Evolutionary conservation across 306 rosid species (phyloP), one percentile per base, ranked within the genome.

Genomic region (Trifolium subterraneum): DNA sequence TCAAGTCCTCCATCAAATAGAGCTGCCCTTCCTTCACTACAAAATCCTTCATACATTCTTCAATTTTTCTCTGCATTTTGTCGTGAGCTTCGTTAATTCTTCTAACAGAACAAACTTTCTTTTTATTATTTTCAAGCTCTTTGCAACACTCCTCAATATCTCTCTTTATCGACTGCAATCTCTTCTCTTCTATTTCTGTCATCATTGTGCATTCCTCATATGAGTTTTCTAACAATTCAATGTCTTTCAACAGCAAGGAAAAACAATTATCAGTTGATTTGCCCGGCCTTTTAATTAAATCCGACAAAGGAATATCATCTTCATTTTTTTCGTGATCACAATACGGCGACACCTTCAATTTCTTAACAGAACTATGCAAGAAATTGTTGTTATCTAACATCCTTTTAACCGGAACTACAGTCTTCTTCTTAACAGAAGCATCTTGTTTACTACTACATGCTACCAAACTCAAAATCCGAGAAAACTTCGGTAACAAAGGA

Each of bases 91-190:
- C 10, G 0, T 72, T 5, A 27, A 68, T 5, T 29, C 14, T 59
- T 67, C 65, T 45, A 45, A 84, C 33, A 25, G 6, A 25, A 44
- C 35, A 65, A 29, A 78, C 35, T 27, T 87, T 80, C 22, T 63
- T 68, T 61, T 67, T 82, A 73, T 75, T 87, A 41, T 51, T 35
- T 20, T 62, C 79, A 71, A 82, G 82, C 67, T 84, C 82, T 72
- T 56, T 64, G 64, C 84, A 52, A 8, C 27, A 51, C 78, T 67
- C 66, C 64, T 74, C 82, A 19, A 84, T 51, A 19, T 76, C 62
- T 64, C 35, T 72, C 54, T 82, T 79, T 38, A 82, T 7, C 14
- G 44, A 51, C 38, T 19, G 76, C 47, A 81, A 61, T 39, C 27
- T 84, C 60, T 78, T 14, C 64, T 78, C 74, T 64, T 45, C 74